Base-by-base conservation (phyloP, 257 asterid species). In the Scutellaria minor region DNA sequence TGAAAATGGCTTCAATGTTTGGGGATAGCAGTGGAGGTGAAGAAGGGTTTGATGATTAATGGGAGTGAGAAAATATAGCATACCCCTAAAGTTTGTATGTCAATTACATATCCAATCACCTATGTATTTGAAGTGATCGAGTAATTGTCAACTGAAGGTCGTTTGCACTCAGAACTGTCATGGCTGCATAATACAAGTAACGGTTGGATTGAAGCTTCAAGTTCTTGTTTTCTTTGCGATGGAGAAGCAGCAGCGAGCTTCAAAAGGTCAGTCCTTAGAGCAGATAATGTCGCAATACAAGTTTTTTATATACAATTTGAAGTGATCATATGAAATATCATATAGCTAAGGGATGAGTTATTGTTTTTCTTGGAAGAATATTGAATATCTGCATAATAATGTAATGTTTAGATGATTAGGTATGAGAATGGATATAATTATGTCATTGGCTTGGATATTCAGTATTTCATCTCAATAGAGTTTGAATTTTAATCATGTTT, bases 1-100 rank as follows among this genome's bases (percentile, higher is more conserved):
- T 88, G 96, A 94, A 87, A 81, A 94, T 93, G 96, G 98, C 98
- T 52, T 52, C 85, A 1, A 91, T 94, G 99, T 91, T 94, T 83
- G 97, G 90, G 42, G 96, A 88, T 60, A 65, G 86, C 45, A 94
- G 96, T 64, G 97, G 81, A 51, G 95, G 85, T 62, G 98, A 90
- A 72, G 74, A 74, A 83, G 86, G 67, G 62, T 79, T 62, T 60
- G 83, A 77, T 67, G 83, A 77, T 67, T 72, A 81, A 85, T 67
- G 42, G 53, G 24, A 37, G 5, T 22, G 67, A 24, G 5, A 64
- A 14, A 45, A 35, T 55, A 53, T 71, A 22, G 20, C 4, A 6
- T 15, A 1, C 5, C 11, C 37, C 51, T 15, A 12, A 11, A 50
- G 46, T 64, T 15, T 45, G 10, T 14, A 11, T 42, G 55, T 5